Conservation (phyloP, 1,139 yeast genomes). For the Magnusiomyces suaveolens region DNA sequence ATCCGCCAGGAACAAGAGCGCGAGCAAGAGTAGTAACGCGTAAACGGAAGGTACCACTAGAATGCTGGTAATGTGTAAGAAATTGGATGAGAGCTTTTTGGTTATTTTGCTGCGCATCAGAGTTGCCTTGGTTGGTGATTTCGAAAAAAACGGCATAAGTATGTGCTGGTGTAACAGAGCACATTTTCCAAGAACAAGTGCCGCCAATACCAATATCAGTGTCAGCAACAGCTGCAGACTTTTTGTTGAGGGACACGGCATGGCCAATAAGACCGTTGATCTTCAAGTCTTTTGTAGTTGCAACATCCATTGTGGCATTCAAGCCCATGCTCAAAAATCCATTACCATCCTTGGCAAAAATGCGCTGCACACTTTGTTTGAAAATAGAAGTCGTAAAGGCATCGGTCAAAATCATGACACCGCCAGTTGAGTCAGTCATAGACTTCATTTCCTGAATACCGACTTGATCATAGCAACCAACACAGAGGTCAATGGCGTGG, state of each 20-base stretch:
- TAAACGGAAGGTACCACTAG: conserved; percentile 35
- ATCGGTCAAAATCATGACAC: conserved; percentile 76
- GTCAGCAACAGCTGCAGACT: conserved; percentile 63
- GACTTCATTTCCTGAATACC: conserved; percentile 92
- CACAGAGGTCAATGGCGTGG: conserved; percentile 79
- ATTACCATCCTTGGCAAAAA: conserved; percentile 71
- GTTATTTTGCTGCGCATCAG: conserved; percentile 49
- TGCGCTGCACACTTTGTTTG: conserved; percentile 78
- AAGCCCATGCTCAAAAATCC: conserved; percentile 78
- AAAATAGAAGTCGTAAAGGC: conserved; percentile 91
- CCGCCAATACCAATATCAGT: conserved; percentile 91
- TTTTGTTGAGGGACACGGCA: conserved; percentile 39
- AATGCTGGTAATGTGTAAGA: conserved; percentile 59
- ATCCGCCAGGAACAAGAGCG: conserved; percentile 20
- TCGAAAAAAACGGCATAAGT: conserved; percentile 85
- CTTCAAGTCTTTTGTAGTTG: conserved; percentile 76
- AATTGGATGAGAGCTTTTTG: conserved; percentile 46
- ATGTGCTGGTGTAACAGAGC: conserved; percentile 76
- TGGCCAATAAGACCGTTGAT: conserved; percentile 87
- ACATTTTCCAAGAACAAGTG: conserved; percentile 76
- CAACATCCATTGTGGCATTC: conserved; percentile 55
- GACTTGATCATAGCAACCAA: conserved; percentile 93
- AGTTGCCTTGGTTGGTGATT: conserved; percentile 42
- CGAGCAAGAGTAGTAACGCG: conserved; percentile 39
- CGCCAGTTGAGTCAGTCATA: conserved; percentile 77